Conservation (phyloP, 345 rosid species). For the Brassica rapa region DNA sequence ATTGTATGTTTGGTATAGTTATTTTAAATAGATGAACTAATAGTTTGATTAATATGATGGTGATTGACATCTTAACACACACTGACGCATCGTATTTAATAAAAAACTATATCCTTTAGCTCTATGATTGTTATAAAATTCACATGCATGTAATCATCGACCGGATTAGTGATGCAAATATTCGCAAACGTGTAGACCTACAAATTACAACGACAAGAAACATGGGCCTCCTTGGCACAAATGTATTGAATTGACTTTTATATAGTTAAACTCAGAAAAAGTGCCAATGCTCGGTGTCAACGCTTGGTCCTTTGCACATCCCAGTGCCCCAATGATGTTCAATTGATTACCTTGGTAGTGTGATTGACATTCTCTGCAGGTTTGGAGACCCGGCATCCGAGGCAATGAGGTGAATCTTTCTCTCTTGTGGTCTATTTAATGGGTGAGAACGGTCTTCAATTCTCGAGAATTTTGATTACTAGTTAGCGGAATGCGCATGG, state of each 20-base stretch:
- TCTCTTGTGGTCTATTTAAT: too few species aligned
- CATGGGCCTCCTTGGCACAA: background rate
- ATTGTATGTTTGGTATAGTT: background rate
- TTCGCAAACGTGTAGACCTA: slow-evolving; percentile 20
- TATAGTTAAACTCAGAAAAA: slow-evolving; percentile 23
- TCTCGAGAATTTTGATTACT: too few species aligned
- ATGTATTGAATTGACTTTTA: background rate
- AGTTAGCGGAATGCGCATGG: too few species aligned
- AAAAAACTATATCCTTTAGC: background rate
- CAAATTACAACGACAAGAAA: background rate
- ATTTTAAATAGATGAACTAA: background rate
- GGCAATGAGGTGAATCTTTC: too few species aligned
- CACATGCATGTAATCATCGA: slow-evolving; percentile 7
- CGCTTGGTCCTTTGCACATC: too few species aligned
- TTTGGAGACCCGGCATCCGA: too few species aligned
- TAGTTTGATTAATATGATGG: background rate
- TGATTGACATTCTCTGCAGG: too few species aligned
- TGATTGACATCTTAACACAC: background rate
- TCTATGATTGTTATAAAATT: background rate
- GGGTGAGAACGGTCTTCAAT: too few species aligned
- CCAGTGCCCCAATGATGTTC: too few species aligned
- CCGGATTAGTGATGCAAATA: slow-evolving; percentile 5
- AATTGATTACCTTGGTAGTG: too few species aligned
- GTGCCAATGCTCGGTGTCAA: background rate
- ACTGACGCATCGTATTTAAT: background rate